Evolutionary conservation across 257 asterid species (phyloP).

Genomic region (Solanum rostratum): DNA sequence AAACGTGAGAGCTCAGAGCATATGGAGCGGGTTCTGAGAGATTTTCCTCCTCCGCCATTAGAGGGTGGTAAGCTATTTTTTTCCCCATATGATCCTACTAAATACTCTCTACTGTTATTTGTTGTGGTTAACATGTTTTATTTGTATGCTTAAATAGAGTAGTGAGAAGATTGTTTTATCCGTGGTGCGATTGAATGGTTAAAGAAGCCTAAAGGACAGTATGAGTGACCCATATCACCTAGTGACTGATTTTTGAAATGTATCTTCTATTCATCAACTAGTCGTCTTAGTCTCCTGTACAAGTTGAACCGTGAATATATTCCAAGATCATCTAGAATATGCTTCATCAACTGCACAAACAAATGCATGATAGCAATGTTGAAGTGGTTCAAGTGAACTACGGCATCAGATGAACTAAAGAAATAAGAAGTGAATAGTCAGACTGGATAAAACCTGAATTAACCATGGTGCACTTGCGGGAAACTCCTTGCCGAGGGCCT

Average conservation of each 20-base stretch:
- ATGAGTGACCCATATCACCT: background rate
- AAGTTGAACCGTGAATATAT: background rate
- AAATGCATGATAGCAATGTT: background rate
- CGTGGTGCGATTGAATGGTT: background rate
- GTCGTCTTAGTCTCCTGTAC: background rate
- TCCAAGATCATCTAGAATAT: background rate
- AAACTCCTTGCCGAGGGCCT: too few relatives aligned
- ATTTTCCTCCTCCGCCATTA: conserved; percentile 54
- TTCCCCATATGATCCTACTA: background rate
- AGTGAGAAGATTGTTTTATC: background rate
- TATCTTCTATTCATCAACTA: background rate
- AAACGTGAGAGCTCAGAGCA: conserved; percentile 69
- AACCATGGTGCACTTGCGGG: too few relatives aligned
- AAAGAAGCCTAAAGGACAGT: background rate
- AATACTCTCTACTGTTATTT: background rate
- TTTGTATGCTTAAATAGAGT: background rate
- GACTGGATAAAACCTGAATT: too few relatives aligned
- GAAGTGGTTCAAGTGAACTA: background rate
- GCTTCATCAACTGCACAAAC: background rate
- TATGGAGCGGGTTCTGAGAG: conserved; percentile 66
- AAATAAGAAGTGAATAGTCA: background rate
- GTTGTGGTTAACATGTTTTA: background rate
- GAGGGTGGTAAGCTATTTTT: conserved; percentile 50
- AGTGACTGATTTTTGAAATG: background rate
- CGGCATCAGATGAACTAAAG: background rate